Percentiles rank a stretch among this genome's conserved stretches.
These are phyloP conservation scores for Castanea mollissima DNA, from an alignment of 306 rosid genomes.

Conservation along the genomic window DNA sequence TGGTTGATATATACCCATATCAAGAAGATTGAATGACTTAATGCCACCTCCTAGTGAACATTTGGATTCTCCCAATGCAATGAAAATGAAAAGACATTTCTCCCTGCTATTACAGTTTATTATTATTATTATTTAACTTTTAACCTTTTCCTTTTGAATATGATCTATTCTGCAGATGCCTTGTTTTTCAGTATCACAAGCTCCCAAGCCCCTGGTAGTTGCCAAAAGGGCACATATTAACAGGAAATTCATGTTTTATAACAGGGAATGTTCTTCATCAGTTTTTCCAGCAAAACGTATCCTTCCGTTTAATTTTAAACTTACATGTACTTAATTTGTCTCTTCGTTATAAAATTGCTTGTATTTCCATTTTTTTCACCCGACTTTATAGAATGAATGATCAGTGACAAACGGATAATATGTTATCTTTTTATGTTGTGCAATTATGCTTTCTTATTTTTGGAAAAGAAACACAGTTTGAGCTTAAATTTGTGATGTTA, in stretches of 20 bases:
- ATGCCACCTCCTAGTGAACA: not conserved
- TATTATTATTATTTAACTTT: not conserved
- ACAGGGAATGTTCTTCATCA: conserved; percentile 43
- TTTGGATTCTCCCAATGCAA: conserved; percentile 6
- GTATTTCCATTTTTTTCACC: not conserved
- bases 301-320: conserved; percentile 27
- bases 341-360: not conserved
- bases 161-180: conserved; percentile 40
- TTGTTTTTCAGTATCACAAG: conserved; percentile 45
- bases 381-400: not conserved
- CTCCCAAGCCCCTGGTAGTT: conserved; percentile 25
- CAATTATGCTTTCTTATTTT: not conserved
- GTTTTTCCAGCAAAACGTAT: conserved; percentile 66
- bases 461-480: conserved; percentile 16
- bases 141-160: not conserved
- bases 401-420: not conserved
- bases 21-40: not conserved
- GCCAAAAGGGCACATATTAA: conserved; percentile 47
- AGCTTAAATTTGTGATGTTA: not conserved
- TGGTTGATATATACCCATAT: not conserved
- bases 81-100: not conserved
- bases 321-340: not conserved
- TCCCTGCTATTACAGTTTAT: conserved; percentile 4
- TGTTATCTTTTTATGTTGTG: not conserved
- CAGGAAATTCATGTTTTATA: conserved; percentile 56